Evolutionary conservation across 331 rosid species (phyloP).

Genomic region (Pyracantha coccinea): DNA sequence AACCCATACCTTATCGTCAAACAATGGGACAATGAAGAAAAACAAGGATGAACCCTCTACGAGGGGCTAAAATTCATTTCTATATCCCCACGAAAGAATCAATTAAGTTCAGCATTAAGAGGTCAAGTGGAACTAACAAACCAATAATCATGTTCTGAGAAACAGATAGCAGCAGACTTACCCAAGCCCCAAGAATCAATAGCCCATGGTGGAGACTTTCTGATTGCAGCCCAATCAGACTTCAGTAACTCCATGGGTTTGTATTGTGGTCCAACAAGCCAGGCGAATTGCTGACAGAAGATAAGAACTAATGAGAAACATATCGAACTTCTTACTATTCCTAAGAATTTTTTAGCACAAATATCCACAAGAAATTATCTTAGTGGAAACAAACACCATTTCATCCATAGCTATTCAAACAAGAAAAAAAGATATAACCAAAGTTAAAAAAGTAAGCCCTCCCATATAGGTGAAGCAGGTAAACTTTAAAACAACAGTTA

Average conservation of each 20-base stretch:
- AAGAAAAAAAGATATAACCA: background rate
- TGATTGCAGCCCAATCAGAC: constrained; percentile 82
- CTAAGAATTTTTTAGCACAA: background rate
- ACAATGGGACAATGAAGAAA: background rate
- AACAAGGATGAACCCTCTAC: background rate
- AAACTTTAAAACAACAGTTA: background rate
- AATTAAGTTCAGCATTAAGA: constrained; percentile 1
- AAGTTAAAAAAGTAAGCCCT: background rate
- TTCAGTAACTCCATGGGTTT: constrained; percentile 79
- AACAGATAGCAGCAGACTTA: constrained; percentile 31
- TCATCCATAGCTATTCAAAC: background rate
- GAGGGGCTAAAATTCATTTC: background rate
- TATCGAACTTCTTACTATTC: background rate
- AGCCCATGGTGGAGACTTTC: constrained; percentile 94
- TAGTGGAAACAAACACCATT: background rate
- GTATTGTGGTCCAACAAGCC: constrained; percentile 96
- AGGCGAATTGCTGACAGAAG: constrained; percentile 76
- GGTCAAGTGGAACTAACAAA: constrained; percentile 10
- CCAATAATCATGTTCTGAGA: constrained; percentile 8
- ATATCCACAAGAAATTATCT: background rate
- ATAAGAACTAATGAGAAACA: constrained; percentile 15
- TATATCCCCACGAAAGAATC: background rate
- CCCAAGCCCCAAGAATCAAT: constrained; percentile 99
- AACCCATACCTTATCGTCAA: background rate
- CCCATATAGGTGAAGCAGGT: background rate